A percentile compares a stretch with the other conserved stretches of the same genome.
These are phyloP conservation scores for Pseudozyma hubeiensis DNA, from an alignment of 1,284 basidiomycete species.

Conservation along the genomic window DNA sequence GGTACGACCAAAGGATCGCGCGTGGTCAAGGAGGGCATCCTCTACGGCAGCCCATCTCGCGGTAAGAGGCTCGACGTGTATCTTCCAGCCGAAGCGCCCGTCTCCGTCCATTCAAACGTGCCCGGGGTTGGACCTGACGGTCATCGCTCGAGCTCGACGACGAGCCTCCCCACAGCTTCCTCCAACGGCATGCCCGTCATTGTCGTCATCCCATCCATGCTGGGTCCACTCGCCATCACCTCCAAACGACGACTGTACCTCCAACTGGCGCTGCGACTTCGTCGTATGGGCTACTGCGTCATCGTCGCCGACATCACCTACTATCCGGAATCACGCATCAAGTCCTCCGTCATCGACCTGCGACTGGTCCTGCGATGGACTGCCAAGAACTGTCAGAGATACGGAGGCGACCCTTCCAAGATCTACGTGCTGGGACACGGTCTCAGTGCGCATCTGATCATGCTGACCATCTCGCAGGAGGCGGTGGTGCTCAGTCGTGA, in stretches of 20 bases:
- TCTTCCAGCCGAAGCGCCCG: constrained; percentile 43
- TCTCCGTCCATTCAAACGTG: background rate
- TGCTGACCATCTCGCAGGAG: constrained; percentile 69
- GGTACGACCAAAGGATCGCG: constrained; percentile 59
- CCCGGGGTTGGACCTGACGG: background rate
- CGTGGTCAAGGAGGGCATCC: constrained; percentile 63
- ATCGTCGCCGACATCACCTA: constrained; percentile 69
- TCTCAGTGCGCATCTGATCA: constrained; percentile 67
- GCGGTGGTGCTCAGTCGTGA: constrained; percentile 66
- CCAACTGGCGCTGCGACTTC: constrained; percentile 67
- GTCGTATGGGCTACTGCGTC: constrained; percentile 68
- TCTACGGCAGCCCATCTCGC: constrained; percentile 55
- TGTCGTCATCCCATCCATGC: constrained; percentile 67
- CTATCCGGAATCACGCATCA: constrained; percentile 65
- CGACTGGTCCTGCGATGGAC: constrained; percentile 69
- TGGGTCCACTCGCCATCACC: constrained; percentile 55
- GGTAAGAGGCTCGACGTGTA: constrained; percentile 64
- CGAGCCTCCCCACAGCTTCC: background rate
- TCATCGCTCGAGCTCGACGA: background rate
- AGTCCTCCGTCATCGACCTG: constrained; percentile 66
- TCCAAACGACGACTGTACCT: constrained; percentile 60
- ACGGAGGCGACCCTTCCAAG: constrained; percentile 67
- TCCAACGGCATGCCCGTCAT: constrained; percentile 63
- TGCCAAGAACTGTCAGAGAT: constrained; percentile 58
- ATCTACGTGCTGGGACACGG: constrained; percentile 69